A percentile compares a stretch with the other conserved stretches of the same genome.
Evolutionary conservation across 2,329 filamentous ascomycete genomes (phyloP).

Genomic region (Ascochyta koolunga): DNA sequence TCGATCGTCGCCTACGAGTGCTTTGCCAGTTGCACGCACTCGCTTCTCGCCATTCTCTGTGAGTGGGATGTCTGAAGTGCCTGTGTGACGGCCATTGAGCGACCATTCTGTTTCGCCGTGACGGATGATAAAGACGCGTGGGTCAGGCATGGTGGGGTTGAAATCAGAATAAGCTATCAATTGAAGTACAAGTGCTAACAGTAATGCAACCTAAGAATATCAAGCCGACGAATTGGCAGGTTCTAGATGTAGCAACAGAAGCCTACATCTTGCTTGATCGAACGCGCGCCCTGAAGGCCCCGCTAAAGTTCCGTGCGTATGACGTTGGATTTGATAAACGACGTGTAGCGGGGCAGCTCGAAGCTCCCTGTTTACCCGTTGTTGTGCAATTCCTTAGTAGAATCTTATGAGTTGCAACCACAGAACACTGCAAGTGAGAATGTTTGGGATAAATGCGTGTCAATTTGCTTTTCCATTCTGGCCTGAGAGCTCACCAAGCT

Average conservation of each 20-base stretch:
- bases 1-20: slow-evolving; percentile 81
- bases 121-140: slow-evolving; percentile 64
- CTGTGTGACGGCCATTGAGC: slow-evolving; percentile 78
- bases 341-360: slow-evolving; percentile 6
- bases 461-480: slow-evolving; percentile 25
- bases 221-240: not conserved
- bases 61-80: slow-evolving; percentile 82
- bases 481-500: slow-evolving; percentile 14
- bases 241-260: not conserved
- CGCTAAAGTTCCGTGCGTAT: slow-evolving; percentile 8
- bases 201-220: not conserved
- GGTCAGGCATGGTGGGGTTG: slow-evolving; percentile 48
- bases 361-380: slow-evolving; percentile 7
- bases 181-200: not conserved
- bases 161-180: not conserved
- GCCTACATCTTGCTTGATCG: slow-evolving; percentile 7
- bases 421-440: too few relatives aligned
- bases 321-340: slow-evolving; percentile 12
- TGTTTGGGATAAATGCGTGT: slow-evolving; percentile 4
- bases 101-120: slow-evolving; percentile 98
- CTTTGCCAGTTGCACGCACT: slow-evolving; percentile 71
- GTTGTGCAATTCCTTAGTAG: not conserved
- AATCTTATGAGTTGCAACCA: too few relatives aligned
- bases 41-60: slow-evolving; percentile 72
- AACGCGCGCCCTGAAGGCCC: not conserved